A percentile compares a stretch with the other conserved stretches of the same genome.
Evolutionary conservation across 2,329 filamentous ascomycete genomes (phyloP).

Genomic region (Tympanopsis confertula): DNA sequence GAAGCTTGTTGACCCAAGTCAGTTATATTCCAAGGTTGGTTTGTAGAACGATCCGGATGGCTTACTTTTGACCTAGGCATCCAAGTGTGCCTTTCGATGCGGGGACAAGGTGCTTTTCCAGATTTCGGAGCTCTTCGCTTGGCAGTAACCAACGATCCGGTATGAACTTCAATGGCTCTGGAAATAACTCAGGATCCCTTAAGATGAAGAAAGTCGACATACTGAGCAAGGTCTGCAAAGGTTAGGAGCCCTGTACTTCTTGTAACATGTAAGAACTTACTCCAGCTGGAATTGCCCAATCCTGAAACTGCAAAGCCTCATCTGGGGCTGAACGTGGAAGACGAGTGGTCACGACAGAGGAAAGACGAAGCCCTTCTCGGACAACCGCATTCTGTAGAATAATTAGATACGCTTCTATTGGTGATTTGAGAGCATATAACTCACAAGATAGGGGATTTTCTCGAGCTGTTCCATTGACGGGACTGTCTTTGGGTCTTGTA

Average conservation of each 20-base stretch:
- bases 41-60: too few relatives aligned
- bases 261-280: constrained; percentile 4
- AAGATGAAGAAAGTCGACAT: not conserved
- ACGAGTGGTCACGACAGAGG: constrained; percentile 8
- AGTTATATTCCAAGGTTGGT: too few relatives aligned
- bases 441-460: constrained; percentile 21
- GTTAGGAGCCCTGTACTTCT: too few relatives aligned
- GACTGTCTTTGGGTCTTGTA: constrained; percentile 8
- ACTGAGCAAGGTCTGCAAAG: not conserved
- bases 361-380: constrained; percentile 10
- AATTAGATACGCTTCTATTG: not conserved
- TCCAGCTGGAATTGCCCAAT: constrained; percentile 5
- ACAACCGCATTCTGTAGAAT: constrained; percentile 7
- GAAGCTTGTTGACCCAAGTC: not conserved
- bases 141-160: constrained; percentile 12
- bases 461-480: constrained; percentile 17
- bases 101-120: constrained; percentile 7
- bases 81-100: constrained; percentile 8
- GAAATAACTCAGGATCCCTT: not conserved
- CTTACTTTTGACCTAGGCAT: constrained; percentile 9
- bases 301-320: not conserved
- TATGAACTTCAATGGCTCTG: constrained; percentile 7
- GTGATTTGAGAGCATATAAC: not conserved
- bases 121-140: constrained; percentile 5
- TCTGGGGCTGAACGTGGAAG: not conserved